These are phyloP conservation scores for Colletotrichum eremochloae DNA, from an alignment of 2,329 filamentous ascomycete genomes.

Conservation along the genomic window DNA sequence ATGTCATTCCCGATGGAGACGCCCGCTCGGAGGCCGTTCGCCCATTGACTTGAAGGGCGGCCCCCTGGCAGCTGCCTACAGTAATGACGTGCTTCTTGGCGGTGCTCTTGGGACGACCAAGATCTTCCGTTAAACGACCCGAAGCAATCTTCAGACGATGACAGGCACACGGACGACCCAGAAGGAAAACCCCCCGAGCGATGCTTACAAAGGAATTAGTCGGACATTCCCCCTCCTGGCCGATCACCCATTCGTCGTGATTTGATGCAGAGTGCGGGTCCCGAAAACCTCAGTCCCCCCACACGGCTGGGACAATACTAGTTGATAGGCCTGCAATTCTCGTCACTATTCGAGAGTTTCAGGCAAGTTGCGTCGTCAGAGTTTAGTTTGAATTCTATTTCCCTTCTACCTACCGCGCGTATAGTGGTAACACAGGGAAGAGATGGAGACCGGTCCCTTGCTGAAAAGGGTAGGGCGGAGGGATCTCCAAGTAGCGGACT, in stretches of 20 bases:
- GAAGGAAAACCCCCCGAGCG: not conserved
- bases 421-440: not conserved
- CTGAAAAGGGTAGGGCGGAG: not conserved
- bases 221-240: not conserved
- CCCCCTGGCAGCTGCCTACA: constrained; percentile 12
- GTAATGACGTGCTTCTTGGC: constrained; percentile 21
- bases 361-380: constrained; percentile 3
- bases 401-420: not conserved
- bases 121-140: not conserved
- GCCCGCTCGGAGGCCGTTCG: constrained; percentile 12
- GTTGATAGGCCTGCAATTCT: not conserved
- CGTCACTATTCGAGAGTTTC: constrained; percentile 21
- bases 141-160: constrained; percentile 13
- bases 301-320: constrained; percentile 22
- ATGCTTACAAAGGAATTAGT: not conserved
- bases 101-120: constrained; percentile 10
- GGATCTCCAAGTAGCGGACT: not conserved
- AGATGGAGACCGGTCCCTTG: not conserved
- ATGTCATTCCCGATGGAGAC: not conserved
- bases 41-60: not conserved
- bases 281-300: constrained; percentile 8
- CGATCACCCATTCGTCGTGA: not conserved
- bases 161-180: not conserved
- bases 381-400: constrained; percentile 20
- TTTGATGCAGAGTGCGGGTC: not conserved